phyloP scores from a whole-genome alignment of 768 basidiomycete genomes.

The Mycena chlorophos region DNA sequence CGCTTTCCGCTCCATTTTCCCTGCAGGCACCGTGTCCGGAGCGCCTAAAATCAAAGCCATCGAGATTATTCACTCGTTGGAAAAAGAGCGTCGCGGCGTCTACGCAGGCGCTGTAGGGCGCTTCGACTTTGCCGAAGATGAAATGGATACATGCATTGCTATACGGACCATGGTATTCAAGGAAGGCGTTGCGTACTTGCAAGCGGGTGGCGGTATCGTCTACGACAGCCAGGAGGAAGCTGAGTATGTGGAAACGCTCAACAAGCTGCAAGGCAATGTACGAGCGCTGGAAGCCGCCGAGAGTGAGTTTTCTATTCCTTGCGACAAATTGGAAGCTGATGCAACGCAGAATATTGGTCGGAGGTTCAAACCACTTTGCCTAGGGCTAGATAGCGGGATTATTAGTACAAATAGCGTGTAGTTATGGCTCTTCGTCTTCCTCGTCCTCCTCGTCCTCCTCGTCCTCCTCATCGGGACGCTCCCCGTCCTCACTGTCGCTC shows the following conservation, averaged over 20 bases:
- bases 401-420: constrained; percentile 7
- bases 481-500: background rate
- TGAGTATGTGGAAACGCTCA: constrained; percentile 94
- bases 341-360: constrained; percentile 64
- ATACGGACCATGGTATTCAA: constrained; percentile 99
- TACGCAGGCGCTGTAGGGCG: constrained; percentile 98
- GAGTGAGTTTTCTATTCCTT: constrained; percentile 51
- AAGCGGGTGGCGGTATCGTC: constrained; percentile 97
- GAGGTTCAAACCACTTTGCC: constrained; percentile 29
- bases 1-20: constrained; percentile 98
- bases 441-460: constrained; percentile 3
- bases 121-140: constrained; percentile 92
- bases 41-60: constrained; percentile 99
- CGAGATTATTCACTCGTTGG: constrained; percentile 83
- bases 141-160: constrained; percentile 98
- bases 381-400: constrained; percentile 10
- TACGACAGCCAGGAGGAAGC: constrained; percentile 96
- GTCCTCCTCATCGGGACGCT: background rate
- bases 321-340: constrained; percentile 21
- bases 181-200: constrained; percentile 85
- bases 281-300: constrained; percentile 86
- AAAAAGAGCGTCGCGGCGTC: constrained; percentile 87
- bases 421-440: background rate
- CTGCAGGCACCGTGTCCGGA: constrained; percentile 97
- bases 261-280: constrained; percentile 88